Evolutionary conservation across 306 rosid species (phyloP).

Genomic region (Lathyrus oleraceus): DNA sequence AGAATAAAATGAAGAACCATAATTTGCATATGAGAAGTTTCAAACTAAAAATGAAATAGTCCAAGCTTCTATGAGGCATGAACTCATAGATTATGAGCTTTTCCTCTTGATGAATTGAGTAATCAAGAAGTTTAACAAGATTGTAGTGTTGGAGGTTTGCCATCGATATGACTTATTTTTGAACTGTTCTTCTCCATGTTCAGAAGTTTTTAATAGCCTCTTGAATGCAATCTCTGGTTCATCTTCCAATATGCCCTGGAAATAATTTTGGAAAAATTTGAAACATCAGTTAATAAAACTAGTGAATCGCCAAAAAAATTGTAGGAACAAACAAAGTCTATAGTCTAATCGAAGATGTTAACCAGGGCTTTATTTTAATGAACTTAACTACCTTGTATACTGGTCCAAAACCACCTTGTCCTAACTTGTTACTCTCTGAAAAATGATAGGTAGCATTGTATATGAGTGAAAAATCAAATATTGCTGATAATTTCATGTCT

Average conservation of each 20-base stretch:
- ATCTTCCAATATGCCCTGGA: constrained; percentile 2
- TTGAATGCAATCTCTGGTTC: constrained; percentile 13
- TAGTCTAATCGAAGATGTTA: no score
- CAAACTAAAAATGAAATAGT: no score
- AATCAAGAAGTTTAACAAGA: constrained; percentile 31
- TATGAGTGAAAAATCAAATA: constrained; percentile 14
- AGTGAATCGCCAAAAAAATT: no score
- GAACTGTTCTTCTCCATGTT: constrained; percentile 9
- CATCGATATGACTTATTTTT: constrained; percentile 29
- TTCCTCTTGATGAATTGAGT: constrained; percentile 14
- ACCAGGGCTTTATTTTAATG: background rate
- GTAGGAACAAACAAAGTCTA: no score
- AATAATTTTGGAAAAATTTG: background rate
- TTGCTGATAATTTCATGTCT: background rate
- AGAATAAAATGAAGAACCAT: background rate
- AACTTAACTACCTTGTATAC: constrained; percentile 6
- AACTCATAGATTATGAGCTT: constrained; percentile 18
- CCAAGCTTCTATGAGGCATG: constrained; percentile 31
- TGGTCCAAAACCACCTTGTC: constrained; percentile 10
- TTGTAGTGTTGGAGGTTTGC: constrained; percentile 26
- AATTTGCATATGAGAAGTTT: background rate
- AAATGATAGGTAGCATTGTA: background rate
- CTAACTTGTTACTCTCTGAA: background rate
- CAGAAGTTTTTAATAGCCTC: background rate
- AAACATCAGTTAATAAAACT: no score